Conservation (phyloP, 768 basidiomycete genomes). For the Dioszegia aurantiaca region DNA sequence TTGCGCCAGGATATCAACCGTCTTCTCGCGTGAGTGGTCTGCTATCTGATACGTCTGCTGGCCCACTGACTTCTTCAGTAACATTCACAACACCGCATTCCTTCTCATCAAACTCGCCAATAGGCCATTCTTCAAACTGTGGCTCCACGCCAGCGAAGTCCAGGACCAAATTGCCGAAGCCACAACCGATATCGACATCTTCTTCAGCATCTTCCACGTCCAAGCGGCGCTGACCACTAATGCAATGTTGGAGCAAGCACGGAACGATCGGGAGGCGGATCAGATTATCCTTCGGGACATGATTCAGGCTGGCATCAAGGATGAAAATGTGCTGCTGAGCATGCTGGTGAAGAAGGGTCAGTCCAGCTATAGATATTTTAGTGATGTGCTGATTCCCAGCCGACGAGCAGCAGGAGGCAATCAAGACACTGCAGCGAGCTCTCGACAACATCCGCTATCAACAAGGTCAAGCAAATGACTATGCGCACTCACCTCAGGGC, state of each 20-base stretch:
- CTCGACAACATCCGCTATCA: constrained; percentile 47
- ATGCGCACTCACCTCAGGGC: neutral
- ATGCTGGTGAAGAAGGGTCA: constrained; percentile 59
- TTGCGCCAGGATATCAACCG: constrained; percentile 30
- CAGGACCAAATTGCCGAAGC: constrained; percentile 59
- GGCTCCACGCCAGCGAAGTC: constrained; percentile 71
- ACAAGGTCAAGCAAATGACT: constrained; percentile 1
- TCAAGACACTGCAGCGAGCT: constrained; percentile 72
- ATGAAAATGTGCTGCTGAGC: constrained; percentile 64
- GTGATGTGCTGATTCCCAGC: constrained; percentile 16
- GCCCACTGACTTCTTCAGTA: constrained; percentile 15
- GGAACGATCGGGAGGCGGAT: constrained; percentile 59
- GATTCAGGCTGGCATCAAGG: constrained; percentile 62
- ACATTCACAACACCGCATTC: constrained; percentile 35
- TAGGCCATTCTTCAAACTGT: constrained; percentile 73
- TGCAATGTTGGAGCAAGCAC: constrained; percentile 54
- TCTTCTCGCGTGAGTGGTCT: constrained; percentile 25
- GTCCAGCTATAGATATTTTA: neutral
- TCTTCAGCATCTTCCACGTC: constrained; percentile 59
- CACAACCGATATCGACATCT: constrained; percentile 60
- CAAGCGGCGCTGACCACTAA: constrained; percentile 34
- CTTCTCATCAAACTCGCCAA: constrained; percentile 63
- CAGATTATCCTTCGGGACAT: constrained; percentile 60
- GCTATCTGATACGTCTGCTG: no score
- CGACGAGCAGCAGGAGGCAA: constrained; percentile 74